Percentiles rank a stretch among this genome's conserved stretches.
phyloP scores from a whole-genome alignment of 257 asterid species.

The Fraxinus excelsior region DNA sequence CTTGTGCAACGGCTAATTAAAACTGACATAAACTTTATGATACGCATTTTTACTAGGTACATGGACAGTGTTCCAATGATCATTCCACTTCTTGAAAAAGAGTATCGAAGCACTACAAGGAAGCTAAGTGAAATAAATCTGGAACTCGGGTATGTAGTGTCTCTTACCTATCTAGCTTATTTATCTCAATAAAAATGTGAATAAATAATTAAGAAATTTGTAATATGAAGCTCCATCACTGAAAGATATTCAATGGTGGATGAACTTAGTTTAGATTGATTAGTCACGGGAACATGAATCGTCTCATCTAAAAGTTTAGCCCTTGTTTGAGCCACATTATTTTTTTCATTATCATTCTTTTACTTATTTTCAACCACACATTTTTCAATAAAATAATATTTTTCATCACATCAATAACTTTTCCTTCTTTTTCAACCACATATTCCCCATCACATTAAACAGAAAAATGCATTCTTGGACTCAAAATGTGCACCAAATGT shows the following conservation, averaged over 20 bases:
- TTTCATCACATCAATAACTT: too few species aligned
- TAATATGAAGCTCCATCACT: neutral
- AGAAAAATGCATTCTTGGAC: too few species aligned
- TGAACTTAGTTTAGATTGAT: slow-evolving; percentile 13
- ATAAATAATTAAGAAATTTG: neutral
- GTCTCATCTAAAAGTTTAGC: neutral
- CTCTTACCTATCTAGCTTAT: slow-evolving; percentile 9
- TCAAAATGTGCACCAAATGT: too few species aligned
- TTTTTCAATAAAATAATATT: too few species aligned
- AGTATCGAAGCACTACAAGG: slow-evolving; percentile 71
- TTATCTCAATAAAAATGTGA: neutral
- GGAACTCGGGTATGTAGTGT: slow-evolving; percentile 76
- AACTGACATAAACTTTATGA: slow-evolving; percentile 25
- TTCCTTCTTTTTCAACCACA: too few species aligned
- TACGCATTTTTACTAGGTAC: slow-evolving; percentile 54
- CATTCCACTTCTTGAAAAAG: slow-evolving; percentile 95
- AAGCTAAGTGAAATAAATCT: slow-evolving; percentile 81
- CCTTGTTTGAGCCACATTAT: too few species aligned
- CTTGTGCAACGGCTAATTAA: slow-evolving; percentile 21
- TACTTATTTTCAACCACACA: too few species aligned
- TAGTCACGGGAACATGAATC: neutral
- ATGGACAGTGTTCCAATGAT: slow-evolving; percentile 90
- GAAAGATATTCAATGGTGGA: slow-evolving; percentile 12
- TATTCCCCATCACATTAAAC: too few species aligned
- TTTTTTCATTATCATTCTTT: too few species aligned